Base-by-base conservation (phyloP, 2,329 filamentous ascomycete species). In the Ophiocordyceps camponoti-saundersi region DNA sequence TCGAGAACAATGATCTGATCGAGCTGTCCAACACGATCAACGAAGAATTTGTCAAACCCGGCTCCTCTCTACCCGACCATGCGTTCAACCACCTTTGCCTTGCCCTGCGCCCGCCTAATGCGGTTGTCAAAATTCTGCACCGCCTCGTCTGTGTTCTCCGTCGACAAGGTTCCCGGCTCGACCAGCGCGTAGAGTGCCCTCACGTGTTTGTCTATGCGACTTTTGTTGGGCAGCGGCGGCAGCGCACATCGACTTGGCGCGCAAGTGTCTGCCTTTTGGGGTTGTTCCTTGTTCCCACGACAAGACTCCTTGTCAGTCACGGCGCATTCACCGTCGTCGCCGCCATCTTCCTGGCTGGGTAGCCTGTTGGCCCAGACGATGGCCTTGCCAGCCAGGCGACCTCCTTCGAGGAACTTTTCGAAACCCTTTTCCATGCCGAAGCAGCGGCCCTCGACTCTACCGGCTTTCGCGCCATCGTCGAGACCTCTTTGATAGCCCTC, bases 341-440 rank as follows among this genome's bases (percentile, higher is more conserved):
- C 49, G 51, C 45, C 50, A 51, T 41, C 50, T 53, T 48, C 47
- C 52, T 54, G 47, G 47, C 52, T 42, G 1, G 60, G 68, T 12
- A 88, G 63, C 47, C 88, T 73, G 50, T 85, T 83, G 13, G 80
- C 79, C 89, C 90, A 96, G n/a, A 96, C 71, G 22, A 84, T 66
- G 15, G 86, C 79, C 56, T 79, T 81, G 42, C 87, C 85, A 55
- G 90, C 82, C 30, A 96, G 65, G 49, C 74, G 73, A 2, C 90
- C 90, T 61, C 87, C 76, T 51, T 87, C 81, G 41, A 84, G 60
- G 58, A 93, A 95, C 65, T 95, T 96, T 56, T 95, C 86, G 56
- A 92, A 96, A 0, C 89, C 90, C 53, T 89, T 92, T 60, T 93
- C 84, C 41, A 96, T 77, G 1, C 90, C 92, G 59, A 96, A 87